These are phyloP conservation scores for Nicotiana sylvestris DNA, from an alignment of 257 asterid species.

Conservation along the genomic window DNA sequence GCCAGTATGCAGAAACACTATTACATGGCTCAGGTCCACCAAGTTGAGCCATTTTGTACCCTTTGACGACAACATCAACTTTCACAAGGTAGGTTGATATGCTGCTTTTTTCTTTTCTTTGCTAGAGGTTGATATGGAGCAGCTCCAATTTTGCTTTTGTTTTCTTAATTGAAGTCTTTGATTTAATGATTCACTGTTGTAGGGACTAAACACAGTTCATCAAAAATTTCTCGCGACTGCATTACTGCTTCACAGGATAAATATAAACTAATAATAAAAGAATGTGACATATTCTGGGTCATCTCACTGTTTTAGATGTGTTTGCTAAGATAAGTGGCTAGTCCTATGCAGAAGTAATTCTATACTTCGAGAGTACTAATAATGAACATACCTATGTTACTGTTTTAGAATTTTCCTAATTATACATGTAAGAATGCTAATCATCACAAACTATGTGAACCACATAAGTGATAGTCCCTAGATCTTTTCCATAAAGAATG, in stretches of 20 bases:
- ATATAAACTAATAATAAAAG: not conserved
- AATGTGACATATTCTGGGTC: too few species aligned
- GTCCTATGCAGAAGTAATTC: not conserved
- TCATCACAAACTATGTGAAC: not conserved
- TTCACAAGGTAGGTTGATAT: slow-evolving; percentile 61
- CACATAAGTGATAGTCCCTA: not conserved
- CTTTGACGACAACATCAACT: slow-evolving; percentile 92
- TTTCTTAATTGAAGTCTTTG: not conserved
- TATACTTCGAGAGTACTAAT: too few species aligned
- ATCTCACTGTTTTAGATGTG: not conserved
- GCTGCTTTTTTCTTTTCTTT: not conserved
- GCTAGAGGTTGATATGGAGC: not conserved
- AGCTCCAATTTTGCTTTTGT: not conserved
- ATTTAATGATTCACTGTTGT: too few species aligned
- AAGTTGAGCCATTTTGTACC: slow-evolving; percentile 62
- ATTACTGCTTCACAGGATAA: not conserved
- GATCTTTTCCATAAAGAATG: not conserved
- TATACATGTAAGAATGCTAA: not conserved
- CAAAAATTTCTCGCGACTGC: not conserved
- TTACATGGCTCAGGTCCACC: slow-evolving; percentile 91
- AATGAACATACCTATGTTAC: not conserved
- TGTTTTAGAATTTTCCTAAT: not conserved
- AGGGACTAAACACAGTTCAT: not conserved
- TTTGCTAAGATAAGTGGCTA: not conserved
- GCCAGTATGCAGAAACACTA: slow-evolving; percentile 94